Base-by-base conservation (phyloP, 1,139 yeast genomes). In the Kodamaea plutei region DNA sequence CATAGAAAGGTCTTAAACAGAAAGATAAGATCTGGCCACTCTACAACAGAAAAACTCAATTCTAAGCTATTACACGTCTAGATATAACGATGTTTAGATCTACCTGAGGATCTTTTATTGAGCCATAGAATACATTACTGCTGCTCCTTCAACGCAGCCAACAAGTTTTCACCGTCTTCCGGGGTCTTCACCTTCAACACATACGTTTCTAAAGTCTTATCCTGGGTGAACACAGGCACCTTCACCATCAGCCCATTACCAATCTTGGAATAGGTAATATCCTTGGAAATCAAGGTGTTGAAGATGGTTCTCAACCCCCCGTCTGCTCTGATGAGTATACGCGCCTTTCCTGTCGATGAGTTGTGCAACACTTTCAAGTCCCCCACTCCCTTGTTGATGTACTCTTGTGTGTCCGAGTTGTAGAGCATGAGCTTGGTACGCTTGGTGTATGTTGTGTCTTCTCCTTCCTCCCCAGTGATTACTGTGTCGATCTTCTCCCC, bases 381-480 rank as follows among this genome's bases (percentile, higher is more conserved):
- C 3, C 98, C 98, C 2, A 88, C 64, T 6, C 97, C 97, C 44
- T 75, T 73, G 13, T 76, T 61, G 15, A 61, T 64, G 47, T 81
- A 82, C 27, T 67, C 65, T 29, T 70, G 69, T 22, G 73, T 69
- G 12, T 61, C 63, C 4, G 76, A 51, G 35, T 77, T 70, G 33
- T 75, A 75, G 34, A 78, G 64, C 73, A 80, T 78, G 26, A 88
- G 63, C 51, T 87, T 87, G 7, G 93, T 73, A 48, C 84, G 73
- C 48, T 83, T 81, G 22, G 79, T 73, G 46, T 71, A 84, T 20
- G 75, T 52, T 0, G 69, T 54, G 4, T 69, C 76, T 59, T 91
- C 97, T 36, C 76, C 70, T 58, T 89, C 96, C 59, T 91, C 97
- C 13, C 96, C 96, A 4, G 93, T 84, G 17, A 39, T 39, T 6